Evolutionary conservation across 441 rosid species (phyloP), one percentile per base, ranked within the genome.

Genomic region (Populus hybrid): DNA sequence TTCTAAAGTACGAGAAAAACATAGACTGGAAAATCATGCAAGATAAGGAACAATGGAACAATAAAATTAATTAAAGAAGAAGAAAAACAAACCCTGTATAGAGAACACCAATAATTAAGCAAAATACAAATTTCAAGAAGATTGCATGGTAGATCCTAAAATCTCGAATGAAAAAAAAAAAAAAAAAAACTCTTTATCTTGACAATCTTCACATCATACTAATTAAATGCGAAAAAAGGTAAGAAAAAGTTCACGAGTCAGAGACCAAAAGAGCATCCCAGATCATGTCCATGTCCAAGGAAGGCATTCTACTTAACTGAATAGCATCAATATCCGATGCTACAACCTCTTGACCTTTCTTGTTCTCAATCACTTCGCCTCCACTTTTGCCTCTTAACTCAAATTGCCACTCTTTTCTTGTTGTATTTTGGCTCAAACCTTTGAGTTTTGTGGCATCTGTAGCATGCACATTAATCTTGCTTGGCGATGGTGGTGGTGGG

Each of bases 231-330:
- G 79, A 73, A 79, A 76, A 16, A 6, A 18, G 68, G 7, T 16
- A 53, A 8, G 12, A 32, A 26, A 30, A 36, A 9, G 64, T 75
- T 85, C 83, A 89, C 63, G 89, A 86, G 76, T 90, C 90, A 26
- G 87, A 78, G 76, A 86, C 84, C n/a, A 87, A 83, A 80, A 95
- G 89, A 80, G 97, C 93, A 83, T 95, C 99, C 99, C 99, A 93
- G 74, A 93, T 92, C 82, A 84, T 88, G 79, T 95, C 99, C 92
- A 95, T 95, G 85, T 95, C 99, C 89, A 95, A 83, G 4, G 99
- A 93, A 59, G 99, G 99, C 94, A 95, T 91, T 83, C 93, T 93
- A 84, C 98, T 95, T 73, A 95, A 79, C 86, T 93, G 98, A 79
- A 91, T 90, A 61, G 84, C 88, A 79, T 88, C 95, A 26, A 76